Percentiles rank a stretch among this genome's conserved stretches.
Evolutionary conservation across 106 monocot species (phyloP).

Genomic region (Triglochin maritima): DNA sequence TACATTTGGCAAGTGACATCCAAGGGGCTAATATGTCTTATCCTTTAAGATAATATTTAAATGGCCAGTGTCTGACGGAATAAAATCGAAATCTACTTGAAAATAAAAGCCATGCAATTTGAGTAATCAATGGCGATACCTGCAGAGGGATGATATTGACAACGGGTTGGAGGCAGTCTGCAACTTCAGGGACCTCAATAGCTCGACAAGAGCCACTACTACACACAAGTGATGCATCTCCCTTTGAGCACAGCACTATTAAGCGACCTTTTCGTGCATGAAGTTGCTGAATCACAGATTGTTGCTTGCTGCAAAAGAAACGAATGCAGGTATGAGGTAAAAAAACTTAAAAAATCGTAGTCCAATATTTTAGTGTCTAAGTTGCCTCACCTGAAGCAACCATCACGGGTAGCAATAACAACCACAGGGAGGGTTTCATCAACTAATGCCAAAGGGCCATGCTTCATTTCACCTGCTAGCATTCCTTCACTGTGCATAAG

Average conservation of each 20-base stretch:
- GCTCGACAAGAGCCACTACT: constrained; percentile 51
- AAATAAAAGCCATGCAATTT: neutral
- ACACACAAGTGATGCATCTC: constrained; percentile 62
- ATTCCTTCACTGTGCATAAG: constrained; percentile 95
- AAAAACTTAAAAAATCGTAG: neutral
- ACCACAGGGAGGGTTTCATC: constrained; percentile 94
- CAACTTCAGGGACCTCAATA: constrained; percentile 83
- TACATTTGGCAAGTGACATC: no score
- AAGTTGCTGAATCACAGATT: constrained; percentile 95
- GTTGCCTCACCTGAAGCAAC: constrained; percentile 68
- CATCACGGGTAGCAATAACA: constrained; percentile 84
- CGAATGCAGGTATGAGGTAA: neutral
- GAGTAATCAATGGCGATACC: constrained; percentile 22
- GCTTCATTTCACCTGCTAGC: constrained; percentile 99
- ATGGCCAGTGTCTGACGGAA: no score
- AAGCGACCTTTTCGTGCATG: constrained; percentile 86
- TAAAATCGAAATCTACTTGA: neutral
- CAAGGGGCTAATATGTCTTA: no score
- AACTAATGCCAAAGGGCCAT: constrained; percentile 91
- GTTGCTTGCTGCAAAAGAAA: constrained; percentile 58
- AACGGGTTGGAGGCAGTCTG: constrained; percentile 87
- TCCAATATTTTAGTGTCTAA: neutral
- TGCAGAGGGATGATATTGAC: constrained; percentile 91
- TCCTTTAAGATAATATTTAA: no score
- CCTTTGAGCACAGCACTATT: constrained; percentile 80